Conservation (phyloP, 345 rosid species). For the Cardamine resedifolia region DNA sequence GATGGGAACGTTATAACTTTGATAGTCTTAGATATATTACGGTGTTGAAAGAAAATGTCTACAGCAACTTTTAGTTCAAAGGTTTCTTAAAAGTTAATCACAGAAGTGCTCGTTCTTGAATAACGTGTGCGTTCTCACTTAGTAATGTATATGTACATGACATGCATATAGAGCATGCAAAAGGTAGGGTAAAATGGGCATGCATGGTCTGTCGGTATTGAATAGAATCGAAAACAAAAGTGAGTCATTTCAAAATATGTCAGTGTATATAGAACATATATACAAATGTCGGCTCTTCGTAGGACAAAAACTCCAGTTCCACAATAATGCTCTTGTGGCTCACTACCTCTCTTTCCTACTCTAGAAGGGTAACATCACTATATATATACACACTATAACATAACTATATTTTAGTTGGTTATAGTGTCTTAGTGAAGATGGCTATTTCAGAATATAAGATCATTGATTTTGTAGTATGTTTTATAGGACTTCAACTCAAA, state of each 20-base stretch:
- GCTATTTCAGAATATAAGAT: neutral
- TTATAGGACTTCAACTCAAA: neutral
- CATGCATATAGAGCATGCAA: conserved; percentile 28
- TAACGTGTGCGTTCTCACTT: neutral
- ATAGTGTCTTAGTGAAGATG: neutral
- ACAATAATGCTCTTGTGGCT: conserved; percentile 21
- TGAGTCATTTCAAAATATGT: conserved; percentile 26
- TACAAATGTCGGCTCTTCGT: conserved; percentile 14
- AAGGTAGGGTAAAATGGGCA: conserved; percentile 33
- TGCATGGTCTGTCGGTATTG: conserved; percentile 23
- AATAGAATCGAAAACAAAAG: conserved; percentile 10
- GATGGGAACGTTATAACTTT: neutral
- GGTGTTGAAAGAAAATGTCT: neutral
- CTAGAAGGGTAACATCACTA: neutral
- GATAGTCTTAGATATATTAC: neutral
- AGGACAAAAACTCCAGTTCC: conserved; percentile 18
- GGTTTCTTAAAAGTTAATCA: conserved; percentile 5
- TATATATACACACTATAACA: neutral
- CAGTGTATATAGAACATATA: conserved; percentile 18
- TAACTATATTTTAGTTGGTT: neutral
- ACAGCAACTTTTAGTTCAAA: neutral
- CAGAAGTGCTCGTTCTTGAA: conserved; percentile 20
- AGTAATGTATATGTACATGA: neutral
- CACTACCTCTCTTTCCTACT: conserved; percentile 8
- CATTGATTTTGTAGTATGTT: neutral